A percentile compares a stretch with the other conserved stretches of the same genome.
Evolutionary conservation across 179 eudicot genomes (phyloP).

Genomic region (Nepenthes alata): DNA sequence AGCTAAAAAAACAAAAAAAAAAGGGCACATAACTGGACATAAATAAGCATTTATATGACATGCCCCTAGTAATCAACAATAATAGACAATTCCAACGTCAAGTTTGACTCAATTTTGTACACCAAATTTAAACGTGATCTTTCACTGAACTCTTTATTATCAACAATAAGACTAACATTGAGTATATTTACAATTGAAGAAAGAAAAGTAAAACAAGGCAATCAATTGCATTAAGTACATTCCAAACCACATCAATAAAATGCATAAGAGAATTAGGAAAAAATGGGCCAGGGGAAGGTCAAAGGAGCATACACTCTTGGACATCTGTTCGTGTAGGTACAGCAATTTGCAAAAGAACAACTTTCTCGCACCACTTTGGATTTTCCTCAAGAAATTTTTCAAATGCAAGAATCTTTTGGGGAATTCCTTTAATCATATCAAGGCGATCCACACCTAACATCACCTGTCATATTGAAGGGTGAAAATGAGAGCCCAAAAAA

Average conservation of each 20-base stretch:
- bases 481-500: neutral
- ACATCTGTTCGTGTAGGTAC: conserved; percentile 99
- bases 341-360: conserved; percentile 93
- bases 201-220: too few species aligned
- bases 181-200: too few species aligned
- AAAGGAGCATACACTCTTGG: conserved; percentile 69
- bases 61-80: too few species aligned
- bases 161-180: too few species aligned
- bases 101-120: too few species aligned
- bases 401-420: conserved; percentile 91
- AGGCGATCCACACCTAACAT: conserved; percentile 99
- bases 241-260: neutral
- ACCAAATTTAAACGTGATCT: too few species aligned
- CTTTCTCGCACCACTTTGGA: conserved; percentile 71
- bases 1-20: too few species aligned
- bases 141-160: too few species aligned
- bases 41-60: too few species aligned
- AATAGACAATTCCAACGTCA: too few species aligned
- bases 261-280: neutral
- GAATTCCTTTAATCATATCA: conserved; percentile 98
- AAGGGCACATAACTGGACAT: too few species aligned
- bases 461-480: conserved; percentile 35
- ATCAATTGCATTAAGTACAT: too few species aligned
- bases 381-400: conserved; percentile 96
- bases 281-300: neutral